These are phyloP conservation scores for Capronia americana DNA, from an alignment of 2,329 filamentous ascomycete genomes.

Conservation along the genomic window DNA sequence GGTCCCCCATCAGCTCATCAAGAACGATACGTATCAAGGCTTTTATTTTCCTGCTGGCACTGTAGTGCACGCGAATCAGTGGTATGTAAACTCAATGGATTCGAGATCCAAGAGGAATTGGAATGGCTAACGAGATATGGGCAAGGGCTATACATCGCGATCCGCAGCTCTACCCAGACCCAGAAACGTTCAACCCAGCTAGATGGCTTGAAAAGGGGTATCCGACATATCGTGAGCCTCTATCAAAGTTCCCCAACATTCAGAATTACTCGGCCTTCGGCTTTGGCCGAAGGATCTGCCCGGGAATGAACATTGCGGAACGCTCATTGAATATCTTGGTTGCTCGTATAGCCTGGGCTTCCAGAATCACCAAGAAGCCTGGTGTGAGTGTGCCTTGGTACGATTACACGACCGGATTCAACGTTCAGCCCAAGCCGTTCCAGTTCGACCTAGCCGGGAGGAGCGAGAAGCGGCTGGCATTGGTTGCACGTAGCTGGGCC, in stretches of 20 bases:
- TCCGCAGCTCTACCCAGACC: constrained; percentile 40
- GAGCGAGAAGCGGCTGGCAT: too few relatives aligned
- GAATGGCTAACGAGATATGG: too few relatives aligned
- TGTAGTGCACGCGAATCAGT: constrained; percentile 53
- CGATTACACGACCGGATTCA: constrained; percentile 31
- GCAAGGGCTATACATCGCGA: constrained; percentile 27
- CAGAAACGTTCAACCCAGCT: constrained; percentile 36
- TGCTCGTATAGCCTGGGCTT: constrained; percentile 62
- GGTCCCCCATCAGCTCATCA: constrained; percentile 13
- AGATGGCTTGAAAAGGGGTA: constrained; percentile 36
- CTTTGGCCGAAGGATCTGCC: constrained; percentile 37
- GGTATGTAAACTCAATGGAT: constrained; percentile 31
- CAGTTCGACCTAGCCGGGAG: constrained; percentile 13
- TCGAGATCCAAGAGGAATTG: neutral
- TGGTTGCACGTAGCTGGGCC: too few relatives aligned
- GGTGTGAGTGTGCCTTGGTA: constrained; percentile 25
- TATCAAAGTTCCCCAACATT: constrained; percentile 35
- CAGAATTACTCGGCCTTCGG: constrained; percentile 33
- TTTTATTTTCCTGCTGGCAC: constrained; percentile 58
- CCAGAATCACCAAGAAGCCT: constrained; percentile 48
- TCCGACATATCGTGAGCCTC: constrained; percentile 37
- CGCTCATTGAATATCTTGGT: constrained; percentile 60
- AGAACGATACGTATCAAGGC: constrained; percentile 44
- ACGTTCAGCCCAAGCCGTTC: constrained; percentile 30
- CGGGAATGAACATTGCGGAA: constrained; percentile 34